Percentiles rank a stretch among this genome's conserved stretches.
phyloP scores from a whole-genome alignment of 495 filamentous ascomycete genomes.

The Pyrenula aspistea region DNA sequence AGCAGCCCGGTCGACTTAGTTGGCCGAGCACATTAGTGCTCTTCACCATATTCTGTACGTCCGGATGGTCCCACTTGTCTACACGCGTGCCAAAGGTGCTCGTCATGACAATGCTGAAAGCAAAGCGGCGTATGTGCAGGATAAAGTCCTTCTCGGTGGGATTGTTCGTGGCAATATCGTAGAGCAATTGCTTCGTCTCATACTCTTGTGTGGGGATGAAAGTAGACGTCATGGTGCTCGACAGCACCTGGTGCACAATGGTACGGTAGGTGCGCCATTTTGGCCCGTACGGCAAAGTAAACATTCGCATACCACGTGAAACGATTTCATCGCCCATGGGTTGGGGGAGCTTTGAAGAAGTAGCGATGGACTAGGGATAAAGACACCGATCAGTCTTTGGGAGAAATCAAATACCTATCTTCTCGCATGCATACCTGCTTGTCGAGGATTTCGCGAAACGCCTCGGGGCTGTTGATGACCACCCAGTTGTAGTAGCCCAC shows the following conservation, averaged over 20 bases:
- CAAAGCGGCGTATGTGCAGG: slow-evolving; percentile 14
- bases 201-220: not conserved
- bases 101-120: slow-evolving; percentile 18
- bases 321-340: slow-evolving; percentile 10
- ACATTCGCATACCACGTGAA: slow-evolving; percentile 12
- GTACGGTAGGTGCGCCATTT: slow-evolving; percentile 7
- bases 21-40: slow-evolving; percentile 6
- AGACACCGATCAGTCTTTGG: not conserved
- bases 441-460: slow-evolving; percentile 26
- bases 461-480: slow-evolving; percentile 25
- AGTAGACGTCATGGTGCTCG: not conserved
- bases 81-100: slow-evolving; percentile 23
- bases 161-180: slow-evolving; percentile 6
- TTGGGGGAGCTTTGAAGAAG: not conserved
- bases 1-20: not conserved
- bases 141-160: slow-evolving; percentile 5
- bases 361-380: not conserved
- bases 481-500: slow-evolving; percentile 30
- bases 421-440: slow-evolving; percentile 13
- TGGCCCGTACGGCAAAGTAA: slow-evolving; percentile 12
- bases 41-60: slow-evolving; percentile 13
- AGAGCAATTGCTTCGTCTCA: slow-evolving; percentile 10
- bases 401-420: not conserved
- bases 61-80: slow-evolving; percentile 11
- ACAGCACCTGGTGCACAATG: slow-evolving; percentile 5